Evolutionary conservation across 768 basidiomycete species (phyloP).

Genomic region (Dendrothele bispora): DNA sequence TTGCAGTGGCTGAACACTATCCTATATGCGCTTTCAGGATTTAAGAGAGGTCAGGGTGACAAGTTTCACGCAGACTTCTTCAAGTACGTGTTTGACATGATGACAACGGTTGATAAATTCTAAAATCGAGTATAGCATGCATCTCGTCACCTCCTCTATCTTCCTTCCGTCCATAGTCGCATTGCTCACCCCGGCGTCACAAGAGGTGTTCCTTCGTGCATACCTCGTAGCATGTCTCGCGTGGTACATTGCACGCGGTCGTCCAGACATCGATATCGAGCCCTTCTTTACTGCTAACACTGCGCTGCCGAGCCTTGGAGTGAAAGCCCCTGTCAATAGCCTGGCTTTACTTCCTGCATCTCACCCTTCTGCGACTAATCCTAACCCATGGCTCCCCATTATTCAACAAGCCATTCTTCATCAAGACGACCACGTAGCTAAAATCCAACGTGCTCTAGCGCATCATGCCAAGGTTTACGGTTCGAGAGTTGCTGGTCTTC

Average conservation of each 20-base stretch:
- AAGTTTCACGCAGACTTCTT: slow-evolving; percentile 60
- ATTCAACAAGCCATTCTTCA: slow-evolving; percentile 53
- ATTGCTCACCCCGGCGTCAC: slow-evolving; percentile 38
- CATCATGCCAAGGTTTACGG: slow-evolving; percentile 49
- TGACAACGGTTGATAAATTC: slow-evolving; percentile 5
- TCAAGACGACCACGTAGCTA: slow-evolving; percentile 56
- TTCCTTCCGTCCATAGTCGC: slow-evolving; percentile 56
- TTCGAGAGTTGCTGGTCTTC: slow-evolving; percentile 23
- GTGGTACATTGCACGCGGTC: slow-evolving; percentile 60
- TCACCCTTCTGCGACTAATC: slow-evolving; percentile 33
- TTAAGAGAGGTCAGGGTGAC: slow-evolving; percentile 30
- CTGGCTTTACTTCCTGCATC: slow-evolving; percentile 17
- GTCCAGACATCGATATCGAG: slow-evolving; percentile 46
- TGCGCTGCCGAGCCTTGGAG: slow-evolving; percentile 12
- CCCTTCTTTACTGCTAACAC: slow-evolving; percentile 43
- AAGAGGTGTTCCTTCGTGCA: slow-evolving; percentile 51
- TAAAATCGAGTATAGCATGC: slow-evolving; percentile 44
- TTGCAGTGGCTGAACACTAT: slow-evolving; percentile 54
- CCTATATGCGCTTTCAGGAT: slow-evolving; percentile 59
- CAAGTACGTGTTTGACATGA: slow-evolving; percentile 40
- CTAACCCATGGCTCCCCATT: slow-evolving; percentile 63
- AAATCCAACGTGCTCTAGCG: slow-evolving; percentile 49
- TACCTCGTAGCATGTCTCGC: slow-evolving; percentile 54
- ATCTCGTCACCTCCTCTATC: slow-evolving; percentile 62
- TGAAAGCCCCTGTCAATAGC: too few species aligned